Percentiles rank a stretch among this genome's conserved stretches.
These are phyloP conservation scores for Penicillium turbatum DNA, from an alignment of 495 filamentous ascomycete genomes.

Conservation along the genomic window DNA sequence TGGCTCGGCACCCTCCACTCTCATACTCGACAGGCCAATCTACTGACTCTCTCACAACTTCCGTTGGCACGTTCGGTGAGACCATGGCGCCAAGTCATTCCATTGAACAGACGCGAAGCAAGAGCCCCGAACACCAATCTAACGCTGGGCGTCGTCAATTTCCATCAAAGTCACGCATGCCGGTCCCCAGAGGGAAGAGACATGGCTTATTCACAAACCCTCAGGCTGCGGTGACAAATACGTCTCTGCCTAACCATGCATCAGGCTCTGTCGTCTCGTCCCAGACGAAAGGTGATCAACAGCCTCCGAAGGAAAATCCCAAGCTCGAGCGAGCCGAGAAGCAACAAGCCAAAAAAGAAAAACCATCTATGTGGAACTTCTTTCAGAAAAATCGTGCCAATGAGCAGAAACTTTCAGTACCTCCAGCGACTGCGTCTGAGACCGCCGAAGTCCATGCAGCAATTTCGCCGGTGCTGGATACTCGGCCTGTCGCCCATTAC, in stretches of 20 bases:
- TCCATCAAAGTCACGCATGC: conserved; percentile 19
- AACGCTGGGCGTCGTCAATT: background rate
- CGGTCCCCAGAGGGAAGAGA: conserved; percentile 17
- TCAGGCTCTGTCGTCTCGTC: conserved; percentile 18
- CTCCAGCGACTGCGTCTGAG: conserved; percentile 7
- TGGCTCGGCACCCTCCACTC: conserved; percentile 15
- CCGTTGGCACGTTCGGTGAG: conserved; percentile 20
- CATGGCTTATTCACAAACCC: conserved; percentile 23
- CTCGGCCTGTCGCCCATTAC: conserved; percentile 67
- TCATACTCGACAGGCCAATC: conserved; percentile 28
- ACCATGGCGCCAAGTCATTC: conserved; percentile 9
- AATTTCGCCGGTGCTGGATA: conserved; percentile 33
- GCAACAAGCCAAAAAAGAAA: conserved; percentile 27
- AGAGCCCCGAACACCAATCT: conserved; percentile 4
- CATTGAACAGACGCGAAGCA: conserved; percentile 2
- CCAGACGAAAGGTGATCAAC: conserved; percentile 9
- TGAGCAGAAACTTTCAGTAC: conserved; percentile 16
- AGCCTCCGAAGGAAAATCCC: conserved; percentile 9
- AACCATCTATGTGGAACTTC: conserved; percentile 63
- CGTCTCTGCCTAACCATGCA: conserved; percentile 28
- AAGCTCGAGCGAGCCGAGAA: background rate
- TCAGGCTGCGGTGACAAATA: conserved; percentile 20
- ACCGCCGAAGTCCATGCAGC: conserved; percentile 36
- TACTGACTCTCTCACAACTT: conserved; percentile 34
- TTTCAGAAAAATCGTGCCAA: conserved; percentile 57